Evolutionary conservation across 805 yeast genomes (phyloP), one percentile per base, ranked within the genome.

Genomic region (Metschnikowia cubensis): DNA sequence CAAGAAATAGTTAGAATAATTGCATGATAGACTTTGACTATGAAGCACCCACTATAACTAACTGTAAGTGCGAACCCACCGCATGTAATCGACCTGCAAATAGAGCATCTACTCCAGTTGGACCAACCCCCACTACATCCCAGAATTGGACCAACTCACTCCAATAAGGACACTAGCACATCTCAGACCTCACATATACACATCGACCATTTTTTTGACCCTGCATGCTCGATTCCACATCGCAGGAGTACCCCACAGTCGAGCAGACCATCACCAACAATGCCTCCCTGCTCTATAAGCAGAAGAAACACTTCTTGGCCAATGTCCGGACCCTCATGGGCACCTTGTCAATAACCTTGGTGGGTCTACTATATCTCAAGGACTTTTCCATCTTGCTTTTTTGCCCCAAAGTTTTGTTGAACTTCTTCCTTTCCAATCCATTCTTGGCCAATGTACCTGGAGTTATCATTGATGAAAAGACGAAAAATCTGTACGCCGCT

Each of bases 191-290:
- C 14, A 21, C 10, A 14, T 17, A 22, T 22, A n/a, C 29, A 22
- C 34, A n/a, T 6, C 10, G 15, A 11, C 6, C 11, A n/a, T 14
- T 14, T 14, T 13, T 21, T 31, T 17, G 17, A 39, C 33, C 15
- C 45, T 42, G 45, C 37, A 42, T 42, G 45, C 31, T 21, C 13
- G 45, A 42, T 3, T 21, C 18, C 8, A 11, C 29, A 20, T 13
- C 37, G 20, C 45, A 42, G 31, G 37, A 42, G 6, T 65, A 63
- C 44, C 76, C 76, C 2, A 59, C 71, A 0, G 64, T 62, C 10
- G 71, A 71, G 41, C 74, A 77, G 59, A 68, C 79, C 3, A 53
- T 66, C 34, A 54, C 57, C 14, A 75, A 77, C 59, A 75, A 77
- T 57, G 66, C 67, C 5, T 57, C 68, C 21, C 63, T 70, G 21